Evolutionary conservation across 2,329 filamentous ascomycete species (phyloP), one percentile per base, ranked within the genome.

Genomic region (Pseudogymnoascus sp.): DNA sequence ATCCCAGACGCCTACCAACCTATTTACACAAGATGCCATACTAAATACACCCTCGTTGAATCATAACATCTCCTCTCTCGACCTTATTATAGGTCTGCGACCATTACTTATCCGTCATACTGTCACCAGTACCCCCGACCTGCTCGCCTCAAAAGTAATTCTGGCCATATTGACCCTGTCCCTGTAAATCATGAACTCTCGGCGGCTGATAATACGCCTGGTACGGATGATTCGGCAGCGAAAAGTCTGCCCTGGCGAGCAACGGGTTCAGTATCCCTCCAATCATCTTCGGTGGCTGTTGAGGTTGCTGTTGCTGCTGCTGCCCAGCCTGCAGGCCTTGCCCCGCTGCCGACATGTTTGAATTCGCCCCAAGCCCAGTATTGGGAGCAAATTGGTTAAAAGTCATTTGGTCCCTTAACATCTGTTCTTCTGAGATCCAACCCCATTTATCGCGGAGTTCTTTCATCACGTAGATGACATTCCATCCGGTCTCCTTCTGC

Each of bases 361-460:
- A 34, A n/a, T 39, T 62, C 63, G 31, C 29, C 16, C 36, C 45
- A 14, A 64, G 62, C 21, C 60, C 59, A 4, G 64, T 40, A 23
- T 62, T 66, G 12, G 64, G 64, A 40, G 65, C 64, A 12, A 67
- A 60, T 60, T 62, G 23, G 67, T 66, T 34, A 68, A 66, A 60
- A 21, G 51, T 1, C 29, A 57, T 34, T 34, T 57, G 51, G 51
- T 57, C 29, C 11, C 51, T 18, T 8, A 57, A 6, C 51, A 57
- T 14, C 69, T 71, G 47, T 42, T 70, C 69, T 69, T 77, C 71
- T 69, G 75, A 66, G 68, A 70, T 70, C 88, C 90, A 93, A 5
- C 87, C 87, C 93, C 93, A 97, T 65, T 83, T 84, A 67, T 83
- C 81, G 72, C 86, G 89, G 37, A 97, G 81, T 64, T 91, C 87